Percentiles rank a stretch among this genome's conserved stretches.
phyloP scores from a whole-genome alignment of 1,284 basidiomycete genomes.

The Trametes versicolor region DNA sequence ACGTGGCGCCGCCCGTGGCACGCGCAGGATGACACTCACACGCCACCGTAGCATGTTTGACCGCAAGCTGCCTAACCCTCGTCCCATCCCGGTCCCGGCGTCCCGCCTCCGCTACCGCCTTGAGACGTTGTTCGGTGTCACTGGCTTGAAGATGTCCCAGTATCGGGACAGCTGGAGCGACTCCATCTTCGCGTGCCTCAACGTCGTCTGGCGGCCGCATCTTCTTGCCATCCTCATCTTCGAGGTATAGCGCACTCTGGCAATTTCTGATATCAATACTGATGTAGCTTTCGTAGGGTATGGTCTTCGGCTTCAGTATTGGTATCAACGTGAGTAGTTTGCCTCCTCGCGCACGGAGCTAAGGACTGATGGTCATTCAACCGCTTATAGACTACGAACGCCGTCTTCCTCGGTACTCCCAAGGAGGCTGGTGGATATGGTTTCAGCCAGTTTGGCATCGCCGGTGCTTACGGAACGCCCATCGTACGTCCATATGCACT shows the following conservation, averaged over 20 bases:
- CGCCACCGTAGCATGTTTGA: constrained; percentile 59
- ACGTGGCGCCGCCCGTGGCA: constrained; percentile 13
- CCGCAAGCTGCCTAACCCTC: constrained; percentile 63
- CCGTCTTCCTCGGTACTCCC: constrained; percentile 71
- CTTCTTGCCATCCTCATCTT: constrained; percentile 64
- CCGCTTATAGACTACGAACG: constrained; percentile 66
- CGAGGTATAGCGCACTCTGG: constrained; percentile 51
- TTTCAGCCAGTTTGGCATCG: constrained; percentile 59
- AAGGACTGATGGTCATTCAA: not conserved
- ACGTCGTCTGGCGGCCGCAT: constrained; percentile 73
- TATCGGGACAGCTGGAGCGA: constrained; percentile 67
- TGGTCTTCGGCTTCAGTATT: constrained; percentile 74
- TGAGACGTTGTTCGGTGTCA: constrained; percentile 72
- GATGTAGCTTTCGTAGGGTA: constrained; percentile 47
- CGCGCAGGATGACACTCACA: not conserved
- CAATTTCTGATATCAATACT: not conserved
- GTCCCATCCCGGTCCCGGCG: constrained; percentile 46
- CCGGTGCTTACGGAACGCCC: constrained; percentile 70
- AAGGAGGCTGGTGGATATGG: constrained; percentile 68
- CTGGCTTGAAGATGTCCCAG: constrained; percentile 68
- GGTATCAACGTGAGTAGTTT: constrained; percentile 69
- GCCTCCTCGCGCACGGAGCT: too few species aligned
- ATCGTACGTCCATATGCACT: constrained; percentile 53
- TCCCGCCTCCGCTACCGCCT: constrained; percentile 63
- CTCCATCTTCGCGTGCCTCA: constrained; percentile 56